phyloP scores from a whole-genome alignment of 257 asterid species.

The Primulina tabacum region DNA sequence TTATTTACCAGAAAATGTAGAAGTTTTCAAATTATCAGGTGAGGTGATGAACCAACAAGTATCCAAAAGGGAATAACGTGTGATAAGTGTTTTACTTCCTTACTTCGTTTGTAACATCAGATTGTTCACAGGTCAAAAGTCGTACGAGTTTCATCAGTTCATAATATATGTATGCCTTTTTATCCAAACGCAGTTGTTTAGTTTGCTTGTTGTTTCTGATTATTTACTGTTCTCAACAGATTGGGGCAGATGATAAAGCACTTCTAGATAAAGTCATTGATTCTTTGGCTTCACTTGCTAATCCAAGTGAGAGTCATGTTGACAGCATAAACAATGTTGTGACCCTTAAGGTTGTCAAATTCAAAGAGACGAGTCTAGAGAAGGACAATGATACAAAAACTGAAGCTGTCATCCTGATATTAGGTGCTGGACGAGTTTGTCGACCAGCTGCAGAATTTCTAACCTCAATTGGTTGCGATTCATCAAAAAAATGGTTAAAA shows the following conservation, averaged over 20 bases:
- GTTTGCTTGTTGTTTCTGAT: conserved; percentile 1
- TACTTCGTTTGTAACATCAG: background rate
- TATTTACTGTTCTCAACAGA: conserved; percentile 41
- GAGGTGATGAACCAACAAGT: background rate
- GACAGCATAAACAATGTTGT: conserved; percentile 36
- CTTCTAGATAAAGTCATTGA: conserved; percentile 65
- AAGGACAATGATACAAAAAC: conserved; percentile 38
- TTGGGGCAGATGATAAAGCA: conserved; percentile 78
- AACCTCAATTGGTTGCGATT: conserved; percentile 49
- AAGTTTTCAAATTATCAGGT: background rate
- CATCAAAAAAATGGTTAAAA: conserved; percentile 45
- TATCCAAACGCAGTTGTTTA: background rate
- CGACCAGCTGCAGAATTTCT: conserved; percentile 91
- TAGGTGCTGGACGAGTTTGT: conserved; percentile 99
- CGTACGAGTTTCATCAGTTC: conserved; percentile 14
- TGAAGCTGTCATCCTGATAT: conserved; percentile 56
- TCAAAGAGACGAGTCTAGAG: conserved; percentile 33
- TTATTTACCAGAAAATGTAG: background rate
- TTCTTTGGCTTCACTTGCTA: conserved; percentile 70
- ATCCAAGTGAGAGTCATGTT: conserved; percentile 39
- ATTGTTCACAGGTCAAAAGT: background rate
- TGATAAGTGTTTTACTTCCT: background rate
- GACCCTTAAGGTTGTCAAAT: conserved; percentile 59
- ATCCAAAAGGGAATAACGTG: background rate
- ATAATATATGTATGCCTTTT: background rate